Evolutionary conservation across 1,284 basidiomycete genomes (phyloP).

Genomic region (Pseudomicrostroma phylloplanum): DNA sequence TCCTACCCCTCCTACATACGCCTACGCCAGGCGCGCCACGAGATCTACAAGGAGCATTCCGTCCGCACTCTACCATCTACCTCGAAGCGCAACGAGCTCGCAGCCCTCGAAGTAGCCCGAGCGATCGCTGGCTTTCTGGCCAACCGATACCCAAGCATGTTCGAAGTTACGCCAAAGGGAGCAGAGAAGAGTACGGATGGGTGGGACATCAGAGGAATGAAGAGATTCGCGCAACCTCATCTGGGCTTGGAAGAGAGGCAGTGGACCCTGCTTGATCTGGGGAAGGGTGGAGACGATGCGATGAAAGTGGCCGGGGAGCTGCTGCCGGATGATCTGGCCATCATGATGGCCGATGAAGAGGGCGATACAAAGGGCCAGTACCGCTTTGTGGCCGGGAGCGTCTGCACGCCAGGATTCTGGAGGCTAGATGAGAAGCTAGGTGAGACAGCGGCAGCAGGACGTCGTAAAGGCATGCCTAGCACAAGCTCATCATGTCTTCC

Average conservation of each 20-base stretch:
- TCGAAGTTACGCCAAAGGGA: constrained; percentile 11
- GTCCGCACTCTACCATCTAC: constrained; percentile 10
- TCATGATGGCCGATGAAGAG: constrained; percentile 56
- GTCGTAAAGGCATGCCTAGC: too few relatives aligned
- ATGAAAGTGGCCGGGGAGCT: constrained; percentile 22
- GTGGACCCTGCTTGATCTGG: constrained; percentile 15
- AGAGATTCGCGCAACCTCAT: background rate
- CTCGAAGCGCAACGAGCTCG: constrained; percentile 9
- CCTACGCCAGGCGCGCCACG: constrained; percentile 14
- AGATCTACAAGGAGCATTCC: constrained; percentile 6
- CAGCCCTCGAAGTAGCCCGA: constrained; percentile 19
- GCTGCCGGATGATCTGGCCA: constrained; percentile 67
- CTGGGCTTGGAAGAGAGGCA: constrained; percentile 8
- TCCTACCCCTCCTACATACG: constrained; percentile 21
- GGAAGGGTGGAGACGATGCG: constrained; percentile 13
- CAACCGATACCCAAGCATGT: constrained; percentile 16
- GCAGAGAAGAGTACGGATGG: constrained; percentile 9
- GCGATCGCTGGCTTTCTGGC: constrained; percentile 16
- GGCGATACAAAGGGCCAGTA: constrained; percentile 36
- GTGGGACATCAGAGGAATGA: constrained; percentile 10
- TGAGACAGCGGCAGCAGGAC: background rate
- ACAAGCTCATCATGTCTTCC: too few relatives aligned
- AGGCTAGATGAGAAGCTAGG: constrained; percentile 66
- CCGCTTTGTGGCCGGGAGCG: constrained; percentile 67
- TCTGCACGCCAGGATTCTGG: constrained; percentile 69